Evolutionary conservation across 192 early-diverging fungal genomes (phyloP).

Genomic region (Coemansia sp.): DNA sequence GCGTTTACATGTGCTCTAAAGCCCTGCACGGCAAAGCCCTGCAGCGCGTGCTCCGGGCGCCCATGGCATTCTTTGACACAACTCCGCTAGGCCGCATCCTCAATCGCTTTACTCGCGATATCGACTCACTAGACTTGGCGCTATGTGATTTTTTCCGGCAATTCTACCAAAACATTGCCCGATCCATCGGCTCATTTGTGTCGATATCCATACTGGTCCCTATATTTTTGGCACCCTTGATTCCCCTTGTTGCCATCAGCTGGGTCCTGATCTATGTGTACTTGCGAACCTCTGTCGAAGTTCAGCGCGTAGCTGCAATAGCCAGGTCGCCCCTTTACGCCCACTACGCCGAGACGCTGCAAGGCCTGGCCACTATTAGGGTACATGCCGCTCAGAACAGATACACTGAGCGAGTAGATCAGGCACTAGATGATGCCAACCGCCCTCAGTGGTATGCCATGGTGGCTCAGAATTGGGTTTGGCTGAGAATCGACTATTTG

Average conservation of each 20-base stretch:
- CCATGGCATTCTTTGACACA: conserved; percentile 77
- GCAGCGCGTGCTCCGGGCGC: conserved; percentile 66
- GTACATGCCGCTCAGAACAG: conserved; percentile 62
- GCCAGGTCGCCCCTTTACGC: conserved; percentile 83
- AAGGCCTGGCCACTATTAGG: conserved; percentile 86
- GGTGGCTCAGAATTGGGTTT: conserved; percentile 44
- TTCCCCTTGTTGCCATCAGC: conserved; percentile 77
- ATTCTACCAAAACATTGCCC: conserved; percentile 59
- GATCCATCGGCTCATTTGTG: conserved; percentile 44
- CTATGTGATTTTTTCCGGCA: conserved; percentile 68
- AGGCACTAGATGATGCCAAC: conserved; percentile 37
- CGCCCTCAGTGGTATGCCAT: conserved; percentile 45
- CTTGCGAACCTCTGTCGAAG: conserved; percentile 77
- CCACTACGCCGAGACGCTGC: conserved; percentile 78
- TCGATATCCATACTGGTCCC: conserved; percentile 61
- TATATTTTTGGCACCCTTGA: conserved; percentile 70
- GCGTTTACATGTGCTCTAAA: conserved; percentile 53
- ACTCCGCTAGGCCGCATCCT: conserved; percentile 76
- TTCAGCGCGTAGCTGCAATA: conserved; percentile 89
- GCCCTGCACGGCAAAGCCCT: conserved; percentile 77
- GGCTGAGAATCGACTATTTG: conserved; percentile 44
- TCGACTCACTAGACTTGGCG: conserved; percentile 63
- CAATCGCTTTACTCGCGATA: conserved; percentile 74
- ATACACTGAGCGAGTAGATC: conserved; percentile 17
- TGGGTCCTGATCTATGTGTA: conserved; percentile 77